A percentile compares a stretch with the other conserved stretches of the same genome.
Evolutionary conservation across 2,329 filamentous ascomycete genomes (phyloP).

Genomic region (Plectosphaerella plurivora): DNA sequence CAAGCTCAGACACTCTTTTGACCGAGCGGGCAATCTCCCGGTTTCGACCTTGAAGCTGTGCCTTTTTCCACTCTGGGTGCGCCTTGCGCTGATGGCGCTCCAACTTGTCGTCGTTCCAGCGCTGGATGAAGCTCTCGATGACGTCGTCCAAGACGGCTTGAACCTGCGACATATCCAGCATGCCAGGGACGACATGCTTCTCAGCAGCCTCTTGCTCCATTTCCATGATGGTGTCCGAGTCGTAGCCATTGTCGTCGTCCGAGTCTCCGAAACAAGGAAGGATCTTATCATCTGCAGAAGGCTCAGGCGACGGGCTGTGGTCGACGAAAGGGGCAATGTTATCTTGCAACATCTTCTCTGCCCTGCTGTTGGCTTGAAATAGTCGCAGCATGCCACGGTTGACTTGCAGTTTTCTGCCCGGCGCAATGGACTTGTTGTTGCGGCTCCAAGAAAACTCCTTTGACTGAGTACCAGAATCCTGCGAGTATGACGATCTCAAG

Average conservation of each 20-base stretch:
- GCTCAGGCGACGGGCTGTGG: slow-evolving; percentile 45
- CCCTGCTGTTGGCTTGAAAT: slow-evolving; percentile 20
- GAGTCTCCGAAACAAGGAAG: slow-evolving; percentile 20
- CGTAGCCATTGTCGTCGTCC: slow-evolving; percentile 39
- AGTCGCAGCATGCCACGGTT: slow-evolving; percentile 34
- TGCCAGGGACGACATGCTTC: slow-evolving; percentile 15
- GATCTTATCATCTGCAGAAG: slow-evolving; percentile 35
- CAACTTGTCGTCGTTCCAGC: slow-evolving; percentile 57
- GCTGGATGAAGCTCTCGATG: slow-evolving; percentile 42
- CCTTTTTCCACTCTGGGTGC: slow-evolving; percentile 55
- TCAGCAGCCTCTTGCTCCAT: slow-evolving; percentile 49
- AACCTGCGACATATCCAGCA: slow-evolving; percentile 41
- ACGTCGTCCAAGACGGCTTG: slow-evolving; percentile 47
- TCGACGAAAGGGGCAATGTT: slow-evolving; percentile 27
- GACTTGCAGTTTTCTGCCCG: slow-evolving; percentile 40
- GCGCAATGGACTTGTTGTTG: slow-evolving; percentile 22
- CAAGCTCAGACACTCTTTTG: slow-evolving; percentile 33
- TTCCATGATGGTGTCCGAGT: slow-evolving; percentile 56
- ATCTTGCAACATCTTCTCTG: slow-evolving; percentile 3
- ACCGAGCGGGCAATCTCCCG: slow-evolving; percentile 39
- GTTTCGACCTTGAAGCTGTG: slow-evolving; percentile 35
- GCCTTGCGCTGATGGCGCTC: slow-evolving; percentile 53
- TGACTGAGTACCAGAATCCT: not conserved
- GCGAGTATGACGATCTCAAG: not conserved
- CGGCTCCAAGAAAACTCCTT: not conserved